phyloP scores from a whole-genome alignment of 768 basidiomycete genomes.

The Lactifluus subvellereus region DNA sequence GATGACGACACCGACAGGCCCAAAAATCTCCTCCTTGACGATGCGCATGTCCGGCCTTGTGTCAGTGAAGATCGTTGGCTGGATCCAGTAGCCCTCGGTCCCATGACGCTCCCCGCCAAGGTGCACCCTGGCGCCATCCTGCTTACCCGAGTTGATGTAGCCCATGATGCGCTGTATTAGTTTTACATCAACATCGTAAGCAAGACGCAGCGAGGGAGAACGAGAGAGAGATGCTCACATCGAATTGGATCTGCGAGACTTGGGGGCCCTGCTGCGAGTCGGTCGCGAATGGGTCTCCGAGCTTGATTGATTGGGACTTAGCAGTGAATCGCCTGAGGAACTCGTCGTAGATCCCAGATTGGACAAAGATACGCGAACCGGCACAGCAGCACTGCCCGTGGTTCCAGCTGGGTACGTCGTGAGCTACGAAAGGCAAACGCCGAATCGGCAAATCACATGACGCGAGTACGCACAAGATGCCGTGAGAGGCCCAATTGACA shows the following conservation, averaged over 20 bases:
- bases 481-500: slow-evolving; percentile 50
- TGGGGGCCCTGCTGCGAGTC: slow-evolving; percentile 70
- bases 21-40: slow-evolving; percentile 56
- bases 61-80: slow-evolving; percentile 60
- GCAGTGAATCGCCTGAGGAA: slow-evolving; percentile 58
- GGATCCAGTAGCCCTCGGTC: slow-evolving; percentile 53
- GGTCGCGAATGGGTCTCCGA: slow-evolving; percentile 64
- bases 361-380: slow-evolving; percentile 78
- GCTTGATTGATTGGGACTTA: slow-evolving; percentile 46
- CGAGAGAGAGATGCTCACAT: slow-evolving; percentile 41
- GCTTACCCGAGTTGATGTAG: slow-evolving; percentile 56
- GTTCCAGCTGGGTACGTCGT: slow-evolving; percentile 43
- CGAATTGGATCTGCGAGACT: slow-evolving; percentile 67
- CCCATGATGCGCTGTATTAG: slow-evolving; percentile 46
- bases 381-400: slow-evolving; percentile 77
- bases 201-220: not conserved
- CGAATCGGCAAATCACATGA: not conserved
- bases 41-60: slow-evolving; percentile 52
- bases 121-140: slow-evolving; percentile 51
- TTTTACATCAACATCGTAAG: not conserved
- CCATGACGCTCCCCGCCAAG: slow-evolving; percentile 50
- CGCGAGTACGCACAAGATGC: slow-evolving; percentile 45
- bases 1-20: slow-evolving; percentile 59
- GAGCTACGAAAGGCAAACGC: not conserved
- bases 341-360: slow-evolving; percentile 70